Evolutionary conservation across 1,284 basidiomycete genomes (phyloP), one percentile per base, ranked within the genome.

Genomic region (Coniferiporia weirii): DNA sequence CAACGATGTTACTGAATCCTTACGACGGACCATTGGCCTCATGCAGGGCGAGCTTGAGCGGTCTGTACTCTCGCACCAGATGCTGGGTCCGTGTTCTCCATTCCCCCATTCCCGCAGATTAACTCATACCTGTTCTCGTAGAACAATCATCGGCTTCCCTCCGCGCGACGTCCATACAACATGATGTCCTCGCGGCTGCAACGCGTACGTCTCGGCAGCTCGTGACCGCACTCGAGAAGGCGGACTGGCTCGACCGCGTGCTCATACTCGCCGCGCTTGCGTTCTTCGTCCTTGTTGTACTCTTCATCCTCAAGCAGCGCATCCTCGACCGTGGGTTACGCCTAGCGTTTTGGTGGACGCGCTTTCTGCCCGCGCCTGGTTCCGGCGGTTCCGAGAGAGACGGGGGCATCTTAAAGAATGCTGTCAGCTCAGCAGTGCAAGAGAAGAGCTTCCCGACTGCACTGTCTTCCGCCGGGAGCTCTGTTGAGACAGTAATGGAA

Each of bases 11-110:
- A 96, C 94, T 0, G 87, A 90, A 51, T 84, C 92, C 1, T 75
- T 98, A 4, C 84, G 90, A 53, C 82, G 93, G 36, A 97, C 94
- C 5, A 82, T 94, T 32, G 80, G 78, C 17, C 75, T 93, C 8
- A 93, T 98, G 89, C 92, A 95, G 72, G 83, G 82, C 50, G 95
- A 98, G 68, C 83, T 98, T 2, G 91, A 97, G 68, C 83, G 86
- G 36, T 95, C 92, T 0, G 91, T 95, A 10, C 76, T 96, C 48
- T 85, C 90, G 1, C 80, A 79, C 3, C 95, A 98, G 69, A 84
- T 95, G 70, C 82, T 97, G 27, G 90, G 92, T 91, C 5, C 27
- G 64, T 49, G 80, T 60, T 36, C 9, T 56, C 53, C 44, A 2
- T 52, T 32, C 3, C n/a, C 45, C 34, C 27, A 34, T 48, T 40